These are phyloP conservation scores for Yamadazyma siamensis DNA, from an alignment of 1,139 yeast genomes.

Conservation along the genomic window DNA sequence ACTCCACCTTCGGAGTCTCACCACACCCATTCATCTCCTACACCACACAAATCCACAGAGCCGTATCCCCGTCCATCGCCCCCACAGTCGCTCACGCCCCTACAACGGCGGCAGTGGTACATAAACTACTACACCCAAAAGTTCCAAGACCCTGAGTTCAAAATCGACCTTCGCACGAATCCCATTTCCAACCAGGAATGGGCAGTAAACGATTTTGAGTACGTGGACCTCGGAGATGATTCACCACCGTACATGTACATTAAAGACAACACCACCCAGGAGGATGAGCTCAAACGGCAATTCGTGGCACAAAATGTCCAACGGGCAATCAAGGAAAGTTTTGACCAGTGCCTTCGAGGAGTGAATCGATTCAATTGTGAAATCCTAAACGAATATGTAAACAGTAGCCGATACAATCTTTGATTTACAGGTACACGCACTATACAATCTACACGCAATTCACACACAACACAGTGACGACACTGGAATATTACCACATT, in stretches of 20 bases:
- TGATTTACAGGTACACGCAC: too few relatives aligned
- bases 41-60: too few relatives aligned
- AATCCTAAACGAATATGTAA: constrained; percentile 11
- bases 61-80: background rate
- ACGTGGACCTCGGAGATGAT: constrained; percentile 12
- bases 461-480: too few relatives aligned
- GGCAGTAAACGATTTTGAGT: constrained; percentile 45
- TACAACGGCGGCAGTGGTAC: constrained; percentile 31
- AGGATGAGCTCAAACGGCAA: constrained; percentile 14
- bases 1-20: too few relatives aligned
- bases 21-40: too few relatives aligned
- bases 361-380: constrained; percentile 9
- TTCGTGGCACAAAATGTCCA: constrained; percentile 1
- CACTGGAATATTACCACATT: too few relatives aligned
- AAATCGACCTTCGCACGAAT: constrained; percentile 23
- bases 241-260: constrained; percentile 16
- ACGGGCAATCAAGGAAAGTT: constrained; percentile 1
- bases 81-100: constrained; percentile 14
- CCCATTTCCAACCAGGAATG: constrained; percentile 31
- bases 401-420: constrained; percentile 1
- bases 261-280: constrained; percentile 18
- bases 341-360: constrained; percentile 7
- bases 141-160: constrained; percentile 18
- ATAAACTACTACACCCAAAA: constrained; percentile 22
- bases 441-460: background rate